phyloP scores from a whole-genome alignment of 768 basidiomycete species.

The Strobilomyces confusus region DNA sequence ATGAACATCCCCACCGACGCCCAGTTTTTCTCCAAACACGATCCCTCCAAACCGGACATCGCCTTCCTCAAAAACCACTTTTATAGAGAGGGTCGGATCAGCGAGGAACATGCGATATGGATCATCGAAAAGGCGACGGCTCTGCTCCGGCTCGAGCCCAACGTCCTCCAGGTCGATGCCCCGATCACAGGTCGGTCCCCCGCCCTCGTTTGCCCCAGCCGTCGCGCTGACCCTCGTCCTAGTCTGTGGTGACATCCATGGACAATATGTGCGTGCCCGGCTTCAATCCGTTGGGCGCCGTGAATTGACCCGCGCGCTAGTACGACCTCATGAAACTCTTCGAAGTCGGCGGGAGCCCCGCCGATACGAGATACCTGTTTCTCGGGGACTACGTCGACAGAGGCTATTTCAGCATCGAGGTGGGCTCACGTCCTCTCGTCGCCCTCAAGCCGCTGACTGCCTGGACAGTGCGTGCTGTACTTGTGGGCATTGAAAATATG shows the following conservation, averaged over 20 bases:
- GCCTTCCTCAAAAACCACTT: slow-evolving; percentile 99
- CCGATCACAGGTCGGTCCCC: slow-evolving; percentile 81
- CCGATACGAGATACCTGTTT: slow-evolving; percentile 89
- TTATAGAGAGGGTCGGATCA: slow-evolving; percentile 91
- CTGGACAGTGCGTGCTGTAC: slow-evolving; percentile 85
- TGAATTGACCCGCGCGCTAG: slow-evolving; percentile 37
- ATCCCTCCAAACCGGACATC: slow-evolving; percentile 88
- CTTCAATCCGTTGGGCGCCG: slow-evolving; percentile 5
- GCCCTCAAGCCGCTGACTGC: background rate
- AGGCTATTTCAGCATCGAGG: slow-evolving; percentile 93
- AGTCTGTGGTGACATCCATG: slow-evolving; percentile 99
- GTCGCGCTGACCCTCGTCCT: background rate
- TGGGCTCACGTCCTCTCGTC: slow-evolving; percentile 25
- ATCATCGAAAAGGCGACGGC: slow-evolving; percentile 89
- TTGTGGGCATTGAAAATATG: slow-evolving; percentile 99
- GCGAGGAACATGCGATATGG: slow-evolving; percentile 92
- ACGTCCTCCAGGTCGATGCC: slow-evolving; percentile 91
- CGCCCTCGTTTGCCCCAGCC: background rate
- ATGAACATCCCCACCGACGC: slow-evolving; percentile 88
- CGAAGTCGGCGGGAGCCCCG: slow-evolving; percentile 92
- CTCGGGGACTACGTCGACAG: slow-evolving; percentile 92
- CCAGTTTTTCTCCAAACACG: slow-evolving; percentile 85
- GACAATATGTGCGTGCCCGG: slow-evolving; percentile 81
- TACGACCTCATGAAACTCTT: slow-evolving; percentile 95
- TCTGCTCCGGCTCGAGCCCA: slow-evolving; percentile 77